phyloP scores from a whole-genome alignment of 208 protist genomes.

The Crithidia expoeki region DNA sequence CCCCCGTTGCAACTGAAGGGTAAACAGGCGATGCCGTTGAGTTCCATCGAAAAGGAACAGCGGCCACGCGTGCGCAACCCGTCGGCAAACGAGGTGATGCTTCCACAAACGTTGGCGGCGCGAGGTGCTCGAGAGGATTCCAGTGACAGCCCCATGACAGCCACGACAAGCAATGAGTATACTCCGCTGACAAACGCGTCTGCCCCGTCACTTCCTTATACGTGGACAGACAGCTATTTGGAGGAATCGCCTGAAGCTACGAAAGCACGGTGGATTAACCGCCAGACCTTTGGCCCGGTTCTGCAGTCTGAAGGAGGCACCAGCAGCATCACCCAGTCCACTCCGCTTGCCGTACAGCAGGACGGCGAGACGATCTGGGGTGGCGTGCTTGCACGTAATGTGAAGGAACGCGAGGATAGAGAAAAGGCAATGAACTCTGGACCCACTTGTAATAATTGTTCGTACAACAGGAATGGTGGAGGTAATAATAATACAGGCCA shows the following conservation, averaged over 20 bases:
- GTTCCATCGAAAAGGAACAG: neutral
- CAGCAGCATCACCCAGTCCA: conserved; percentile 27
- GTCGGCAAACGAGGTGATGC: too few relatives aligned
- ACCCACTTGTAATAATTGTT: neutral
- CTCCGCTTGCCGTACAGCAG: neutral
- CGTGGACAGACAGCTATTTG: conserved; percentile 44
- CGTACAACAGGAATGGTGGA: too few relatives aligned
- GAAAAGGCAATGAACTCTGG: neutral
- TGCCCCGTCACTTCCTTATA: conserved; percentile 33
- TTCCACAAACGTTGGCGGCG: neutral
- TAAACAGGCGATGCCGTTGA: neutral
- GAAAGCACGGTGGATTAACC: conserved; percentile 37
- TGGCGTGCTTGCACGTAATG: conserved; percentile 12
- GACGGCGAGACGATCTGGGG: conserved; percentile 29
- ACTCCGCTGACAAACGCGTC: conserved; percentile 3
- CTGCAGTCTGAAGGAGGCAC: conserved; percentile 40
- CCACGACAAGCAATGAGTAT: neutral
- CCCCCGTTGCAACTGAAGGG: neutral
- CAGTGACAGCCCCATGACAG: neutral
- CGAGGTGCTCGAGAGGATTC: neutral
- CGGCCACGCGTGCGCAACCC: neutral
- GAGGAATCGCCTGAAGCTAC: conserved; percentile 28
- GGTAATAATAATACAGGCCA: neutral
- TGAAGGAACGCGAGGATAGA: neutral
- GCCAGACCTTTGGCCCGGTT: conserved; percentile 45